These are phyloP conservation scores for Haplographium delicatum DNA, from an alignment of 495 filamentous ascomycete genomes.

Conservation along the genomic window DNA sequence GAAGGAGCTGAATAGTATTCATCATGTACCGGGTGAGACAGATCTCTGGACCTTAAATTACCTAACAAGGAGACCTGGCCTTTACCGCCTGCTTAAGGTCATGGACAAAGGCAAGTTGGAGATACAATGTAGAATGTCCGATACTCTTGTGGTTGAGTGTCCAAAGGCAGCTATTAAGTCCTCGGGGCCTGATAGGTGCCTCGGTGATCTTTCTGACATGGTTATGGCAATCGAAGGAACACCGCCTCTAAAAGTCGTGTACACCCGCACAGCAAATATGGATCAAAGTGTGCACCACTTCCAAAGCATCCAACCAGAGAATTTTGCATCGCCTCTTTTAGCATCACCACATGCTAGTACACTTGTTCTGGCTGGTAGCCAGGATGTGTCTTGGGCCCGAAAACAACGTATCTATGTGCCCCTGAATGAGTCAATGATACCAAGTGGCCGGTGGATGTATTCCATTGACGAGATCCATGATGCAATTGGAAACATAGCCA, in stretches of 20 bases:
- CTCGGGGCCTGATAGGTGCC: constrained; percentile 58
- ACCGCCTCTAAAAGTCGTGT: constrained; percentile 87
- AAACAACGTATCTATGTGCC: constrained; percentile 68
- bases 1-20: constrained; percentile 67
- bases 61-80: constrained; percentile 71
- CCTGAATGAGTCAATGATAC: constrained; percentile 79
- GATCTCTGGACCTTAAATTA: constrained; percentile 54
- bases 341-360: constrained; percentile 48
- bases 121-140: constrained; percentile 67
- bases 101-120: constrained; percentile 91
- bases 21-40: constrained; percentile 38
- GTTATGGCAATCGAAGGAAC: constrained; percentile 78
- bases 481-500: constrained; percentile 79
- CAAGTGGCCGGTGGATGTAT: constrained; percentile 78
- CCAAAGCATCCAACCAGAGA: constrained; percentile 87
- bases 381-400: constrained; percentile 75
- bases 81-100: constrained; percentile 78
- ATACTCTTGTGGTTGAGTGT: constrained; percentile 77
- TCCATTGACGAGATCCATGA: constrained; percentile 88
- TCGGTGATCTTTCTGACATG: constrained; percentile 81
- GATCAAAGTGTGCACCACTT: constrained; percentile 70
- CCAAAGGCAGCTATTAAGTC: constrained; percentile 69
- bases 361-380: constrained; percentile 48
- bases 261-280: constrained; percentile 77
- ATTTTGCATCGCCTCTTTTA: constrained; percentile 69